phyloP scores from a whole-genome alignment of 1,139 yeast genomes.

The Kluyveromyces marxianus region DNA sequence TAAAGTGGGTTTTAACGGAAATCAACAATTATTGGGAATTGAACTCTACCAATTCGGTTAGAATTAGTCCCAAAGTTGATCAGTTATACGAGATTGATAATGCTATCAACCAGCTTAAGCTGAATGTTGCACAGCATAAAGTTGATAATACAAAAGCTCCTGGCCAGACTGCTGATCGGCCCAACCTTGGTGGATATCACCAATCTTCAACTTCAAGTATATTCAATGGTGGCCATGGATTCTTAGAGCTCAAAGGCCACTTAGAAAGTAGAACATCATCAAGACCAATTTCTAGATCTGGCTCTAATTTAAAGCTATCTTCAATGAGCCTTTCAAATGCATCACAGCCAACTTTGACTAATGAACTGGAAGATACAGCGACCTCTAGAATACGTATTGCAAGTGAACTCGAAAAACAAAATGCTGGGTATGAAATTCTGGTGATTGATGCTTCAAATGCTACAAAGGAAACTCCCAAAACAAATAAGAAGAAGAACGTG shows the following conservation, averaged over 20 bases:
- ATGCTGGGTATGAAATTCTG: constrained; percentile 22
- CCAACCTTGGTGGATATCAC: constrained; percentile 16
- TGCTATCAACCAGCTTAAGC: constrained; percentile 15
- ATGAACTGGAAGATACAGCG: constrained; percentile 10
- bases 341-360: constrained; percentile 4
- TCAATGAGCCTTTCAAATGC: constrained; percentile 12
- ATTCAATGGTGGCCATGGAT: constrained; percentile 64
- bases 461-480: not conserved
- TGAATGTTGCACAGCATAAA: constrained; percentile 12
- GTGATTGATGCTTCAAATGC: constrained; percentile 8
- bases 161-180: not conserved
- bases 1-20: constrained; percentile 52
- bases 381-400: constrained; percentile 19
- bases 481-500: constrained; percentile 19
- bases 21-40: constrained; percentile 41
- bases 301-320: constrained; percentile 16
- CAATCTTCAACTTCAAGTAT: constrained; percentile 6
- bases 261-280: constrained; percentile 24
- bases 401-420: constrained; percentile 24
- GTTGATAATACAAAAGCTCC: constrained; percentile 11
- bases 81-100: constrained; percentile 28
- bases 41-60: constrained; percentile 26
- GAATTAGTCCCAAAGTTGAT: constrained; percentile 31
- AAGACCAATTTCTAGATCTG: constrained; percentile 15
- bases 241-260: constrained; percentile 60